Percentiles rank a stretch among this genome's conserved stretches.
Evolutionary conservation across 2,329 filamentous ascomycete species (phyloP).

Genomic region (Lomentospora prolificans): DNA sequence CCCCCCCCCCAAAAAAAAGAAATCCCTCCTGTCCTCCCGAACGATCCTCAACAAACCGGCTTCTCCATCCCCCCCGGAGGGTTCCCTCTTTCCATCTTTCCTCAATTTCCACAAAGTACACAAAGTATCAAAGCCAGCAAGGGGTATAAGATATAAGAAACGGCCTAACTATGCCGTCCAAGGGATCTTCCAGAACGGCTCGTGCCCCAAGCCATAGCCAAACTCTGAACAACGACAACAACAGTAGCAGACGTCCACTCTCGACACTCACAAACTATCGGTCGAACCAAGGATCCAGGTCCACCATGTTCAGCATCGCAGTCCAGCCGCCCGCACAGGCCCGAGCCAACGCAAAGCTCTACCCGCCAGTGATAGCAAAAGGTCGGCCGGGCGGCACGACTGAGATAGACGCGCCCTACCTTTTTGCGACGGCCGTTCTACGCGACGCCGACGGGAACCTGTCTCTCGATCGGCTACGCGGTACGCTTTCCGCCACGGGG

Average conservation of each 20-base stretch:
- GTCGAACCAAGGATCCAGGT: not conserved
- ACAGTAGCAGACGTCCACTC: not conserved
- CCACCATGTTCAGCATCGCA: conserved; percentile 7
- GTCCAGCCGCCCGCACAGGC: conserved; percentile 3
- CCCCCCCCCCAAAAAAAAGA: too few species aligned
- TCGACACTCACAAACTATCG: not conserved
- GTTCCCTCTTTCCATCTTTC: too few species aligned
- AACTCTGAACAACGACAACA: not conserved
- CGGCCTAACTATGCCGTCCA: not conserved
- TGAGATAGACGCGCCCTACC: not conserved
- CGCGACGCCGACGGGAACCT: conserved; percentile 6
- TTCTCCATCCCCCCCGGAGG: not conserved
- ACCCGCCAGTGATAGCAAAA: conserved; percentile 5
- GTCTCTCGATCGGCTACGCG: conserved; percentile 1
- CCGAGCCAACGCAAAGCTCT: not conserved
- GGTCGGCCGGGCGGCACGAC: not conserved
- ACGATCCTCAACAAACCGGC: not conserved
- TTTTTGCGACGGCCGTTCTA: conserved; percentile 7
- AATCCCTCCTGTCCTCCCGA: not conserved
- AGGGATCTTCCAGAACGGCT: not conserved
- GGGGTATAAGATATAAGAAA: not conserved
- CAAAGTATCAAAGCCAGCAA: not conserved
- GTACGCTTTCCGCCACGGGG: not conserved
- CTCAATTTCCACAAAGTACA: not conserved
- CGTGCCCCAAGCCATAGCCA: not conserved